Evolutionary conservation across 2,329 filamentous ascomycete genomes (phyloP).

Genomic region (Talaromyces verruculosus): DNA sequence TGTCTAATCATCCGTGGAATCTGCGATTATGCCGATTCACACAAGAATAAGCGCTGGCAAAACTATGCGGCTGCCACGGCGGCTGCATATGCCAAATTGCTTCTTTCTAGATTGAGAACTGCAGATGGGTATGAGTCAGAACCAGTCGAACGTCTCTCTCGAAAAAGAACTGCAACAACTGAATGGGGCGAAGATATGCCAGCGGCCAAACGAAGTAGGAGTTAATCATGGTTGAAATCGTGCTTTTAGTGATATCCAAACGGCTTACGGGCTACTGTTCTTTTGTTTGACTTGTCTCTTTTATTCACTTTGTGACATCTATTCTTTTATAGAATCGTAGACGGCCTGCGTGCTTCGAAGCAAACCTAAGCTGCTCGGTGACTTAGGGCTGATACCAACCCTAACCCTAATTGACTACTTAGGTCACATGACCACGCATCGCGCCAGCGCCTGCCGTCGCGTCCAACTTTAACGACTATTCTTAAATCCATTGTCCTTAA

Average conservation of each 20-base stretch:
- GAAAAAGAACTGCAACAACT: neutral
- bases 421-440: constrained; percentile 1
- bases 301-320: neutral
- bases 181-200: neutral
- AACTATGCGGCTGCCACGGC: constrained; percentile 9
- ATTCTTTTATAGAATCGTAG: neutral
- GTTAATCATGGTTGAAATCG: neutral
- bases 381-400: neutral
- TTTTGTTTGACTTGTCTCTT: neutral
- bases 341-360: neutral
- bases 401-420: neutral
- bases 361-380: neutral
- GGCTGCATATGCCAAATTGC: constrained; percentile 24
- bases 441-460: neutral
- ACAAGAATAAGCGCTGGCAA: constrained; percentile 12
- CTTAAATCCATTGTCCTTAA: neutral
- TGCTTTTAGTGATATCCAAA: neutral
- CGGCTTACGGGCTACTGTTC: neutral
- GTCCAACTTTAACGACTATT: neutral
- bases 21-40: constrained; percentile 13
- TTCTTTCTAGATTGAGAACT: constrained; percentile 18
- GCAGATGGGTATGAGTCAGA: neutral
- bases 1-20: constrained; percentile 23
- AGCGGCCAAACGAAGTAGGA: neutral
- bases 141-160: neutral